Base-by-base conservation (phyloP, 2,329 filamentous ascomycete genomes). In the Cytospora mali region DNA sequence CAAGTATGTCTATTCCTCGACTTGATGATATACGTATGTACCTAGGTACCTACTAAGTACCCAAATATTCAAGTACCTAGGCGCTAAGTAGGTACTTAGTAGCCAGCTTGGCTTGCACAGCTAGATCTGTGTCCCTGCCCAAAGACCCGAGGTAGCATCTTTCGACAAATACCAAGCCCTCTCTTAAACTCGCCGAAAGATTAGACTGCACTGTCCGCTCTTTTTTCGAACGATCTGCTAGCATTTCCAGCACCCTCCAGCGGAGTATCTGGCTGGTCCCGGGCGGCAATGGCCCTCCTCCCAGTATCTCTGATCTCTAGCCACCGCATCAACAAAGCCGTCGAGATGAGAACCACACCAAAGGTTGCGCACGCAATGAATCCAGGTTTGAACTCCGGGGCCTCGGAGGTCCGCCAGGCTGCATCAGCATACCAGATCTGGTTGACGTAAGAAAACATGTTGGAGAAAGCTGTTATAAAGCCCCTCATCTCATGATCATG, bases 401-500 rank as follows among this genome's bases (percentile, higher is more conserved):
- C 56, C 51, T 66, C 61, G 3, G 64, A 62, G 0, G 66, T 67
- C 25, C 62, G 58, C 66, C 66, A 67, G 9, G 63, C 60, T 23
- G 54, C 54, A 50, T 66, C 62, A 1, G 63, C 28, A 18, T 56
- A 66, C 64, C 66, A 67, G 21, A 67, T 66, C 23, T 67, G 60
- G 7, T 67, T 67, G 21, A 65, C 53, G 9, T 63, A 65, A 1
- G 62, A 67, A 9, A 66, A 67, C 1, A 61, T 51, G 18, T 67
- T 66, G 10, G 62, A 67, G 48, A 66, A 67, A 0, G 66, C 64
- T 3, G 64, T 66, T 60, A 66, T 58, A 62, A 65, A 58, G 3
- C 68, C 65, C 57, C 68, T 60, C 70, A 71, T 71, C 60, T 68
- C 68, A 42, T 69, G 67, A 21, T 69, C 68, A 21, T 67, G 64